A percentile compares a stretch with the other conserved stretches of the same genome.
Evolutionary conservation across 192 early-diverging fungal genomes (phyloP).

Genomic region (Oehlia diaphana): DNA sequence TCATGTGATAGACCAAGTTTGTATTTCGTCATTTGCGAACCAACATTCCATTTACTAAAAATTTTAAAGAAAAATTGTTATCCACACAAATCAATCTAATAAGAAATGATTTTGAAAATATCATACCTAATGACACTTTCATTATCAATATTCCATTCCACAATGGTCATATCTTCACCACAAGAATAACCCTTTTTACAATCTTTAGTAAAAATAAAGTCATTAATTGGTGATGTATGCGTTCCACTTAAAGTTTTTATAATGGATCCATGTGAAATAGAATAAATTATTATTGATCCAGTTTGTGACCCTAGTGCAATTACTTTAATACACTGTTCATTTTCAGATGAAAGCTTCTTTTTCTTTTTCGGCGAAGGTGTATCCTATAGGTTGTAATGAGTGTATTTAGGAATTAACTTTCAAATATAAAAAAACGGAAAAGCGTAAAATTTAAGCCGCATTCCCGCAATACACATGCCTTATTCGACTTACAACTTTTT

Average conservation of each 20-base stretch:
- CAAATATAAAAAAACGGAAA: background rate
- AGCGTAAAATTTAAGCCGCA: background rate
- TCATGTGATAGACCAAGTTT: conserved; percentile 51
- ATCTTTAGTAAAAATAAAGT: conserved; percentile 49
- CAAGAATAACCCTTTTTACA: conserved; percentile 52
- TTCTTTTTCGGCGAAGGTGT: conserved; percentile 37
- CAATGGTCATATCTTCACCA: conserved; percentile 49
- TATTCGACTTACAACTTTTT: conserved; percentile 27
- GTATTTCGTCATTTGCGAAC: conserved; percentile 42
- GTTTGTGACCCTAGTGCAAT: conserved; percentile 53
- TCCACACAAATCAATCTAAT: background rate
- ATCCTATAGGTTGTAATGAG: conserved; percentile 19
- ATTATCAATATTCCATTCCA: conserved; percentile 57
- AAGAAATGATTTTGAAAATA: background rate
- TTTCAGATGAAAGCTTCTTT: conserved; percentile 31
- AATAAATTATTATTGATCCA: conserved; percentile 52
- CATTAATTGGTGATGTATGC: conserved; percentile 47
- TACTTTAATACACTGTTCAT: conserved; percentile 33
- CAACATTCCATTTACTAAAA: conserved; percentile 54
- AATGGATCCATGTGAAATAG: conserved; percentile 46
- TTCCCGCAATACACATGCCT: background rate
- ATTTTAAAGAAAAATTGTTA: background rate
- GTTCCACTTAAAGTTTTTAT: conserved; percentile 45
- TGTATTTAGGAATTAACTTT: background rate
- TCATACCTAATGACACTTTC: conserved; percentile 38